Evolutionary conservation across 2,329 filamentous ascomycete genomes (phyloP), one percentile per base, ranked within the genome.

Genomic region (Fusarium setosum): DNA sequence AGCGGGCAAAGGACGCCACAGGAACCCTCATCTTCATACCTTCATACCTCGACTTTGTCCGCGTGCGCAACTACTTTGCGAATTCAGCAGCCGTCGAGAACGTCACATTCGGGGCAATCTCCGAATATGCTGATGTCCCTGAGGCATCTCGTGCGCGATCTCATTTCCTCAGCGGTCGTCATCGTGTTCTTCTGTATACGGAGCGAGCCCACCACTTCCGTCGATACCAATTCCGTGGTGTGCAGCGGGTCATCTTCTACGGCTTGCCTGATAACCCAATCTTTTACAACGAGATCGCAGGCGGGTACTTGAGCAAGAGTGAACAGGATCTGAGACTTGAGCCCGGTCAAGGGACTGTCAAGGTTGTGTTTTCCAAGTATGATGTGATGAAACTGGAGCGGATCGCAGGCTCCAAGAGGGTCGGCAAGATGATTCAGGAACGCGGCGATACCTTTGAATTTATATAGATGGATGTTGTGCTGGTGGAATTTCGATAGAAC

Each of bases 141-240:
- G 93, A 97, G 66, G 90, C 94, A 26, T 90, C 93, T 38, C 89
- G 95, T 35, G 93, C 95, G 9, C 86, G 95, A 21, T 94, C 92
- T 12, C 92, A 97, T 75, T 98, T 99, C 79, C 81, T 93, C 66
- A 91, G 83, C 35, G 96, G 94, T 6, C 86, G 94, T 15, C 92
- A 97, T 75, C 88, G 88, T 18, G 86, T 98, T 17, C 80, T 99
- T 35, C 82, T 99, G 15, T 99, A 98, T 80, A 96, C 94, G 3
- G 95, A 97, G 76, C 90, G 96, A 59, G 92, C 94, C n/a, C 96
- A 99, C 79, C 96, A 99, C 78, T 98, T 98, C 83, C 89, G 93
- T 48, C 86, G 96, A n/a, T 94, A 96, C 74, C 86, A 88, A 68
- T 84, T 99, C 53, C 86, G 88, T 32, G 96, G 96, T 20, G 93